Percentiles rank a stretch among this genome's conserved stretches.
phyloP scores from a whole-genome alignment of 352 stramenopile genomes.

The Pythium volutum region DNA sequence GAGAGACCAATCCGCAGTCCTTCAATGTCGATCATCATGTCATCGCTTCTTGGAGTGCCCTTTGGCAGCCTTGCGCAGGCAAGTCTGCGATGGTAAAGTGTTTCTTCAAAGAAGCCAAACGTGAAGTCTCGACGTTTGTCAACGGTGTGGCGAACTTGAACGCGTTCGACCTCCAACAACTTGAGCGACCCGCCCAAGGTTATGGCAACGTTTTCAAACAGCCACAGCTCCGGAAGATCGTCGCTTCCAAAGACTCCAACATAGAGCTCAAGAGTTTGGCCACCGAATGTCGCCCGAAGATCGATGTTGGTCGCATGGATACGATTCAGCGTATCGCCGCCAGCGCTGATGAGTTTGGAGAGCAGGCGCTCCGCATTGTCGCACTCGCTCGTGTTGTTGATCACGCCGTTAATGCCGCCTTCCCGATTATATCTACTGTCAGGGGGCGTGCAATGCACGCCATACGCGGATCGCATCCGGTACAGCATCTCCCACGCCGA shows the following conservation, averaged over 20 bases:
- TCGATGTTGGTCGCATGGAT: conserved; percentile 49
- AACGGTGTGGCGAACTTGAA: conserved; percentile 53
- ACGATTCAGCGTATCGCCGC: conserved; percentile 62
- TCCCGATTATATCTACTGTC: conserved; percentile 61
- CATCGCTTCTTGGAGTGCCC: conserved; percentile 31
- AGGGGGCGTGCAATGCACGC: conserved; percentile 37
- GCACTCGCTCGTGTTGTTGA: conserved; percentile 45
- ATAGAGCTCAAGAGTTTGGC: conserved; percentile 27
- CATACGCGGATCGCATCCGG: conserved; percentile 53
- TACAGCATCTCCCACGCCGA: conserved; percentile 83
- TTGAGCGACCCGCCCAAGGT: conserved; percentile 33
- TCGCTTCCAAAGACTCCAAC: conserved; percentile 59
- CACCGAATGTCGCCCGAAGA: conserved; percentile 35
- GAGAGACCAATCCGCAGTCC: conserved; percentile 38
- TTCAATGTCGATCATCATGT: conserved; percentile 55
- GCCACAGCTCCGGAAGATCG: conserved; percentile 72
- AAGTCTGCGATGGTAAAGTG: conserved; percentile 38
- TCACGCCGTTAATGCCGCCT: conserved; percentile 50
- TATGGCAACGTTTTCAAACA: conserved; percentile 47
- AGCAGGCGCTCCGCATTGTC: conserved; percentile 35
- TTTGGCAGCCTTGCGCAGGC: conserved; percentile 21
- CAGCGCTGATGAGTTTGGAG: conserved; percentile 51
- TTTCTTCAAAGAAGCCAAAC: conserved; percentile 72
- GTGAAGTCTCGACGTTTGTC: conserved; percentile 47
- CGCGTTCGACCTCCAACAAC: conserved; percentile 34